A percentile compares a stretch with the other conserved stretches of the same genome.
Conservation (phyloP, 371 early-diverging fungal genomes). For the Mortierella polycephala region DNA sequence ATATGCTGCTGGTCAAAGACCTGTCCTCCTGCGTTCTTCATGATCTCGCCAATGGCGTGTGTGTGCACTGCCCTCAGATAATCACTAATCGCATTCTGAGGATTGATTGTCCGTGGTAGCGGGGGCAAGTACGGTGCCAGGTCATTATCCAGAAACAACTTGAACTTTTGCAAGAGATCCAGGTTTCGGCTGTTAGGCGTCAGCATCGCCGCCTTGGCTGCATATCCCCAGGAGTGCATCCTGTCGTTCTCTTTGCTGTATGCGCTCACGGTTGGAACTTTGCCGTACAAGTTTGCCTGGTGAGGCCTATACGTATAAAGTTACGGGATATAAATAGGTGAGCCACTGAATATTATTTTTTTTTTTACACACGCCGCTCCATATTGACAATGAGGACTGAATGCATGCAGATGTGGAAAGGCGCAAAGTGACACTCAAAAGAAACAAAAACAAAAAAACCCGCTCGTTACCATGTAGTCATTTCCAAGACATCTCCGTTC, state of each 20-base stretch:
- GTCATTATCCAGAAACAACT: conserved; percentile 67
- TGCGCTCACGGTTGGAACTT: conserved; percentile 57
- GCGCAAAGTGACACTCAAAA: neutral
- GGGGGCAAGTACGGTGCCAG: conserved; percentile 63
- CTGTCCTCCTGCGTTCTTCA: conserved; percentile 52
- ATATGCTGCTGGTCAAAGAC: conserved; percentile 36
- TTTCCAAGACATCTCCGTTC: conserved; percentile 69
- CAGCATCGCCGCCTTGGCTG: conserved; percentile 64
- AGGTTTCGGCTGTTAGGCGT: conserved; percentile 63
- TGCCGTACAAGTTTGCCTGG: conserved; percentile 68
- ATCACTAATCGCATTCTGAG: conserved; percentile 65
- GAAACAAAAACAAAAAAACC: neutral
- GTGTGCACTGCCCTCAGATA: conserved; percentile 64
- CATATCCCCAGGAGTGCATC: conserved; percentile 72
- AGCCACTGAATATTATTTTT: too few species aligned
- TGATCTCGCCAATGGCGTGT: conserved; percentile 60
- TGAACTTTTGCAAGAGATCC: conserved; percentile 67
- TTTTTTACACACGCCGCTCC: too few species aligned
- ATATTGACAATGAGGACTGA: neutral
- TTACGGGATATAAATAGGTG: neutral
- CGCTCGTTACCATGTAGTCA: conserved; percentile 60
- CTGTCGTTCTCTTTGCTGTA: conserved; percentile 37
- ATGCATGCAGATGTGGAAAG: neutral
- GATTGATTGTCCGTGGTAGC: conserved; percentile 60
- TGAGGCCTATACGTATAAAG: conserved; percentile 59